phyloP scores from a whole-genome alignment of 352 stramenopile species.

The Pythium utonaiense region DNA sequence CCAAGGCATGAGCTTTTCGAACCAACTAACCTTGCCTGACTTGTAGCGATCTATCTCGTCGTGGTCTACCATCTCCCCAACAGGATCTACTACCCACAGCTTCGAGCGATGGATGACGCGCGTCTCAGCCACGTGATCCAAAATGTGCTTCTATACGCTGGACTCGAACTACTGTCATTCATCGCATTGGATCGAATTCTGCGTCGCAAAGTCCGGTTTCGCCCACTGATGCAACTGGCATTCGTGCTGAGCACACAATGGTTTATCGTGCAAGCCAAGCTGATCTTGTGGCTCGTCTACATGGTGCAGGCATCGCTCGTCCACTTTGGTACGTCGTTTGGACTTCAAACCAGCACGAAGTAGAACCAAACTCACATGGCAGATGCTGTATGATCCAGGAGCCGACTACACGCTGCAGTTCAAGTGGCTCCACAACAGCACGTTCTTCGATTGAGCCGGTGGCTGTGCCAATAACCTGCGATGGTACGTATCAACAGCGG shows the following conservation, averaged over 20 bases:
- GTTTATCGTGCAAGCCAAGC: not conserved
- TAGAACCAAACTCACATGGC: too few species aligned
- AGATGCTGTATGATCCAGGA: too few species aligned
- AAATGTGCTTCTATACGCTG: not conserved
- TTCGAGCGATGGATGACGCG: not conserved
- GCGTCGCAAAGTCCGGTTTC: not conserved
- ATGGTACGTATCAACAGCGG: too few species aligned
- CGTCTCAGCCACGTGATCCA: not conserved
- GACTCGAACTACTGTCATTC: not conserved
- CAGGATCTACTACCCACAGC: not conserved
- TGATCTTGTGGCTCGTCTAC: not conserved
- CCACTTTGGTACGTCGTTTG: not conserved
- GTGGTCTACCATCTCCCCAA: not conserved
- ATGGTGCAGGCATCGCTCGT: not conserved
- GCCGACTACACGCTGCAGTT: too few species aligned
- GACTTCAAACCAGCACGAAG: too few species aligned
- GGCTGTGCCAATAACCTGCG: too few species aligned
- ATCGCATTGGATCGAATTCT: not conserved
- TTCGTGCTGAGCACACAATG: slow-evolving; percentile 3
- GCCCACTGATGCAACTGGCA: not conserved
- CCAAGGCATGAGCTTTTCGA: too few species aligned
- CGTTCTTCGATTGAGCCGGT: too few species aligned
- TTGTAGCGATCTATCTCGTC: not conserved
- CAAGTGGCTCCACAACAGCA: too few species aligned
- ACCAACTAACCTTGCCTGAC: too few species aligned